A percentile compares a stretch with the other conserved stretches of the same genome.
Conservation (phyloP, 495 filamentous ascomycete genomes). For the Usnea hakonensis region DNA sequence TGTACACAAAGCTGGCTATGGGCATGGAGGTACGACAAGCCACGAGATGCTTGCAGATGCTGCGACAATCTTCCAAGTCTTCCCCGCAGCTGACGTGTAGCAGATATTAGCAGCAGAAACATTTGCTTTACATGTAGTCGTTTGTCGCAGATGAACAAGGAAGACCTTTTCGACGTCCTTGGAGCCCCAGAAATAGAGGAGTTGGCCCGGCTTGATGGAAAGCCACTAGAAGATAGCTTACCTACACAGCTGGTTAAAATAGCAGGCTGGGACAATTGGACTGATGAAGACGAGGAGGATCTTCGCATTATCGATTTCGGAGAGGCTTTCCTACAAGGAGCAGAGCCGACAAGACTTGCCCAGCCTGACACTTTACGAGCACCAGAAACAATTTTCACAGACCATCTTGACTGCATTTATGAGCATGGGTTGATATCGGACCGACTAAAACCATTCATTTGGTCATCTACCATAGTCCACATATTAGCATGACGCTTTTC, state of each 20-base stretch:
- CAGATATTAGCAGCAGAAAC: neutral
- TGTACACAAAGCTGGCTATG: slow-evolving; percentile 31
- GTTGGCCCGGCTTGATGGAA: slow-evolving; percentile 31
- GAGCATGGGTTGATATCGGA: no score
- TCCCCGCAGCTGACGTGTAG: neutral
- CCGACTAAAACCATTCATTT: no score
- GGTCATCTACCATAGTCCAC: no score
- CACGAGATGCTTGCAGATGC: neutral
- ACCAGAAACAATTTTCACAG: slow-evolving; percentile 39
- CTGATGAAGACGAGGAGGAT: slow-evolving; percentile 35
- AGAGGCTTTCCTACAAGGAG: slow-evolving; percentile 32
- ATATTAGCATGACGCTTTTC: no score
- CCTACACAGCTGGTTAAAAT: slow-evolving; percentile 35
- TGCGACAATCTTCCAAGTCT: neutral
- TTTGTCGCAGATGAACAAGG: slow-evolving; percentile 25
- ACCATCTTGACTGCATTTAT: slow-evolving; percentile 35
- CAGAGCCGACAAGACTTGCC: slow-evolving; percentile 28
- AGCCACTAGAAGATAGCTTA: slow-evolving; percentile 27
- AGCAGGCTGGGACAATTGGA: slow-evolving; percentile 30
- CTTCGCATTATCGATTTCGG: slow-evolving; percentile 40
- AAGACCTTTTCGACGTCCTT: slow-evolving; percentile 30
- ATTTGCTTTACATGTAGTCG: slow-evolving; percentile 2
- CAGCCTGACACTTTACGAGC: slow-evolving; percentile 32
- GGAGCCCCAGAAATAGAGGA: slow-evolving; percentile 33
- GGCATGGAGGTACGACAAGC: slow-evolving; percentile 35